Percentiles rank a stretch among this genome's conserved stretches.
phyloP scores from a whole-genome alignment of 2,329 filamentous ascomycete species.

The Pestalotiopsis sp. region DNA sequence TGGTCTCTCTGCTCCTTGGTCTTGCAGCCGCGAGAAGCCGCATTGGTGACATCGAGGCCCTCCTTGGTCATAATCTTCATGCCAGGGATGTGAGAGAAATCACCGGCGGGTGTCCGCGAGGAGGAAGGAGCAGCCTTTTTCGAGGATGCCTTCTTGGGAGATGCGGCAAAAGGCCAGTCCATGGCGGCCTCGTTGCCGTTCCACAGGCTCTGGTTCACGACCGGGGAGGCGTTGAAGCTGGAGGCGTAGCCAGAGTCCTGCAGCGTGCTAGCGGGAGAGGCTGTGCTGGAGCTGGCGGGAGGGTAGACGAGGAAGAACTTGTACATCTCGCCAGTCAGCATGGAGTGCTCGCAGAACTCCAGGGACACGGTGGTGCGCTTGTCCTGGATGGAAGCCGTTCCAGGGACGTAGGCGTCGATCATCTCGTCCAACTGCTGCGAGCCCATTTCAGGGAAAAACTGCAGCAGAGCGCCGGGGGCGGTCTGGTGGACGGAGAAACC shows the following conservation, averaged over 20 bases:
- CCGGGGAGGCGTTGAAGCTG: conserved; percentile 49
- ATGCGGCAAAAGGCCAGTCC: conserved; percentile 28
- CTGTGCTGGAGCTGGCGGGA: conserved; percentile 34
- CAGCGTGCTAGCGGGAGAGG: conserved; percentile 46
- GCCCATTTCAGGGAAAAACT: conserved; percentile 68
- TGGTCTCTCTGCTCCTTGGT: conserved; percentile 69
- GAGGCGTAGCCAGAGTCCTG: conserved; percentile 47
- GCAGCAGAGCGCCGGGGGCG: conserved; percentile 53
- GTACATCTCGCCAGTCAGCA: conserved; percentile 56
- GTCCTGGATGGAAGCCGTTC: conserved; percentile 52
- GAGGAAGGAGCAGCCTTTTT: conserved; percentile 26
- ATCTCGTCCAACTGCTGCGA: conserved; percentile 60
- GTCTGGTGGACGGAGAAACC: conserved; percentile 64
- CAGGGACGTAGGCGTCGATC: conserved; percentile 58
- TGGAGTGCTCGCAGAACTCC: conserved; percentile 57
- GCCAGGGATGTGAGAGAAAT: conserved; percentile 57
- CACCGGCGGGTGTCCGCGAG: conserved; percentile 25
- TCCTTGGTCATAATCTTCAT: conserved; percentile 69
- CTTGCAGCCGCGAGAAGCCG: conserved; percentile 62
- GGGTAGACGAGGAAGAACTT: conserved; percentile 59
- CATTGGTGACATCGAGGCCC: conserved; percentile 62
- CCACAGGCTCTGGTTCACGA: conserved; percentile 49
- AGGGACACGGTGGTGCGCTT: conserved; percentile 59
- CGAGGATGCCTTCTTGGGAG: conserved; percentile 28
- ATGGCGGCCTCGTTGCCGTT: conserved; percentile 39